phyloP scores from a whole-genome alignment of 2,329 filamentous ascomycete genomes.

The Fusarium luffae region DNA sequence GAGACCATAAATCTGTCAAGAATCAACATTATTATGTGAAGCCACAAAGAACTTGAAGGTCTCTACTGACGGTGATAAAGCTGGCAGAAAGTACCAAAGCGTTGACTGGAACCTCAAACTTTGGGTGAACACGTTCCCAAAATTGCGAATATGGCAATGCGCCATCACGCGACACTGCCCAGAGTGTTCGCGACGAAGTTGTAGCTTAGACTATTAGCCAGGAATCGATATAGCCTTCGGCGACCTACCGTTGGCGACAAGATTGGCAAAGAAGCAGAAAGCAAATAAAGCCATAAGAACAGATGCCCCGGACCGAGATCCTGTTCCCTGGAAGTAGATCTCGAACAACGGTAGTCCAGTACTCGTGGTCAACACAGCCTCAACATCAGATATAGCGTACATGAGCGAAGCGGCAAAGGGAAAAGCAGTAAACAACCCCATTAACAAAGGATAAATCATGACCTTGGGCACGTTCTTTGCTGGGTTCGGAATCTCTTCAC shows the following conservation, averaged over 20 bases:
- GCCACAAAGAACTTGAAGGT: rapidly evolving
- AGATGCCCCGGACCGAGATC: slow-evolving; percentile 20
- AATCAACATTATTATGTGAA: rapidly evolving
- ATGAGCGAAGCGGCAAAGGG: slow-evolving; percentile 33
- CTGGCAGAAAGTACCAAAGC: slow-evolving; percentile 33
- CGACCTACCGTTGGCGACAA: slow-evolving; percentile 23
- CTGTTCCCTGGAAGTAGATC: slow-evolving; percentile 38
- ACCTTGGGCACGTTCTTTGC: slow-evolving; percentile 39
- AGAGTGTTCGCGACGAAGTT: slow-evolving; percentile 37
- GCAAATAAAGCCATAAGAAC: slow-evolving; percentile 37
- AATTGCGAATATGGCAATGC: slow-evolving; percentile 42
- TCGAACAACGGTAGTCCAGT: slow-evolving; percentile 37
- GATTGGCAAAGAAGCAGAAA: slow-evolving; percentile 39
- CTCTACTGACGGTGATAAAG: slow-evolving; percentile 16
- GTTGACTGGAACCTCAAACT: slow-evolving; percentile 45
- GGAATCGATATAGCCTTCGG: too few relatives aligned
- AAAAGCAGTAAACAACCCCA: slow-evolving; percentile 38
- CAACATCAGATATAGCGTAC: slow-evolving; percentile 29
- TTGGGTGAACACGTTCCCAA: slow-evolving; percentile 37
- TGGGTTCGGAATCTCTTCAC: slow-evolving; percentile 42
- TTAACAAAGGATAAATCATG: slow-evolving; percentile 36
- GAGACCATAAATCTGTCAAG: slow-evolving; percentile 41
- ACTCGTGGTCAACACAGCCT: slow-evolving; percentile 20
- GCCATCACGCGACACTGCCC: slow-evolving; percentile 43
- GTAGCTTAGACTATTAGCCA: slow-evolving; percentile 11